Evolutionary conservation across 495 filamentous ascomycete species (phyloP).

Genomic region (Parathielavia hyrcaniae): DNA sequence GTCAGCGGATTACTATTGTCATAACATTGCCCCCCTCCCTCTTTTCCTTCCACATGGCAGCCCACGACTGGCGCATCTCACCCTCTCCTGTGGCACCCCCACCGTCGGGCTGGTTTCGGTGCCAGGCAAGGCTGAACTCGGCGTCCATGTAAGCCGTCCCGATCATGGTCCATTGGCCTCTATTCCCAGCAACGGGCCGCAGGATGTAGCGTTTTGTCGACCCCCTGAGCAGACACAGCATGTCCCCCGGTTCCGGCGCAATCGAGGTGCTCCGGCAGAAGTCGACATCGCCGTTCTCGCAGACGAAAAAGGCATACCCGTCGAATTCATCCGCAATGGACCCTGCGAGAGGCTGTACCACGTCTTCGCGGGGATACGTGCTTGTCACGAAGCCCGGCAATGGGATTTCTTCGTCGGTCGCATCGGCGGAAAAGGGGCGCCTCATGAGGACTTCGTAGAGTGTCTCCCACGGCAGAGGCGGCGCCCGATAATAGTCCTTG

Average conservation of each 20-base stretch:
- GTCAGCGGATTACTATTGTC: too few species aligned
- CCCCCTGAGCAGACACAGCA: background rate
- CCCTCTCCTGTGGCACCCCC: background rate
- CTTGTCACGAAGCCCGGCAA: too few species aligned
- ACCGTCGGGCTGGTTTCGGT: too few species aligned
- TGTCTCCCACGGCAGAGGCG: background rate
- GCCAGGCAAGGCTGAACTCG: background rate
- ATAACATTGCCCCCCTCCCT: background rate
- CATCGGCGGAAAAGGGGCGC: too few species aligned
- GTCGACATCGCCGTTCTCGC: background rate
- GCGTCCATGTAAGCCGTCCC: conserved; percentile 1
- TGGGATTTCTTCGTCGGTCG: background rate
- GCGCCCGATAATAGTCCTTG: background rate
- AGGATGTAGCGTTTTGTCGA: background rate
- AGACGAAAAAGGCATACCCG: background rate
- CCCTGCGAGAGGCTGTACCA: background rate
- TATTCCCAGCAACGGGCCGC: background rate
- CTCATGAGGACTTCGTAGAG: background rate
- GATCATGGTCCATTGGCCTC: background rate
- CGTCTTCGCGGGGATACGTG: background rate
- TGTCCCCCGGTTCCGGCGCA: background rate
- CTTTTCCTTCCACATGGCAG: background rate
- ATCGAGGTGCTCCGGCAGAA: background rate
- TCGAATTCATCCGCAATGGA: conserved; percentile 1
- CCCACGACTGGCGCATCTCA: background rate